Evolutionary conservation across 345 rosid genomes (phyloP), one percentile per base, ranked within the genome.

Genomic region (Trapa incisa): DNA sequence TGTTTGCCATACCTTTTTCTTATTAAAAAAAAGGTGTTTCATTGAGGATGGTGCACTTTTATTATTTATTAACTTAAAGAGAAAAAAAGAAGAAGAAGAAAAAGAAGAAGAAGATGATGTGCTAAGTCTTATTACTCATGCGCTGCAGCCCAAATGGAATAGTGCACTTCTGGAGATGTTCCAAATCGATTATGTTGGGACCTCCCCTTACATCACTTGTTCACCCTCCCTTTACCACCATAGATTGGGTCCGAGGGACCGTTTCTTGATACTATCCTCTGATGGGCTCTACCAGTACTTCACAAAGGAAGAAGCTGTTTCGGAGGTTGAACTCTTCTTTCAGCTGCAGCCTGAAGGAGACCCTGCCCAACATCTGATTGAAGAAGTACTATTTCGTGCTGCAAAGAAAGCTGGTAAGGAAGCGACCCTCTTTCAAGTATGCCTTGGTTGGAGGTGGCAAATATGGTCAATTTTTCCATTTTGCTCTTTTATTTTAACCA

Each of bases 201-300:
- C 73, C 39, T 79, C 89, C 47, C 89, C 99, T 0, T 94, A 94
- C 83, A 80, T 94, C 72, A 83, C 67, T 33, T 94, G 97, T 62
- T 66, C 71, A 53, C 97, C 99, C 17, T 77, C 88, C 42, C 90
- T 94, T 50, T 73, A 81, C 84, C 99, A 94, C 79, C 97, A 94
- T 72, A 87, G 84, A 78, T 64, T 94, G 66, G 86, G 89, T 50
- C 85, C 89, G 0, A 91, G 85, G 71, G 99, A 94, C 79, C 79
- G 82, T 70, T 94, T 94, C 76, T 76, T 94, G 75, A 81, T 94
- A 71, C 68, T 94, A 69, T 89, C 93, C 61, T 91, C 97, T 0
- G 99, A 94, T 60, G 99, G 99, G 29, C 89, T 94, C 15, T 94
- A 91, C 72, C 97, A 94, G 61, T 94, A 89, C 85, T 81, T 94